Evolutionary conservation across 2,329 filamentous ascomycete genomes (phyloP), one percentile per base, ranked within the genome.

Genomic region (Lecanicillium sp.): DNA sequence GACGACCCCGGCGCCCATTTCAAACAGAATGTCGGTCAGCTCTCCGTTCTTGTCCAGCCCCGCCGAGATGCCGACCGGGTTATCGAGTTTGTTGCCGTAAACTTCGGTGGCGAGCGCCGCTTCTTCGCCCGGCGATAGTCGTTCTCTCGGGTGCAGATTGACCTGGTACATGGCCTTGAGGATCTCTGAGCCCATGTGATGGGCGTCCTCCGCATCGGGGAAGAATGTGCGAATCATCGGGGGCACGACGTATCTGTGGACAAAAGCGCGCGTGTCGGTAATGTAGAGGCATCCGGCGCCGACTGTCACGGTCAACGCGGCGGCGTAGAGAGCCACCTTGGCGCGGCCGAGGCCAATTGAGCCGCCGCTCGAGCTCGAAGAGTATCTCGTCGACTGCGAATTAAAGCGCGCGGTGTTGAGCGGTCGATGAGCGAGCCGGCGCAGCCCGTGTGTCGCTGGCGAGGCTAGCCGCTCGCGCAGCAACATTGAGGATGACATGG

Each of bases 11-110:
- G 90, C 81, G 22, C 92, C 92, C 3, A 96, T 67, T 7, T 81
- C 87, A 56, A 97, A 85, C 27, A 98, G 71, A 12, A 81, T 75
- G 52, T 90, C 84, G 2, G 89, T 85, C 39, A 97, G 81, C 45
- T 95, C 87, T 39, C 82, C 92, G 55, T 94, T 77, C 69, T 98
- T 97, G 68, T 97, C 92, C 31, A 98, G 79, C 9, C 92, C 92
- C 5, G 87, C 92, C n/a, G 87, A 94, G 46, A 94, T 95, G 41
- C 84, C 92, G 52, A 98, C 80, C 2, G 92, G 92, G 62, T 96
- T 97, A 52, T 76, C 70, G 33, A 98, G 65, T 4, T 67, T 72
- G 45, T 83, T 76, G 27, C 84, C 87, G 57, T 94, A 96, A 15
- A 97, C 81, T 11, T 66, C 58, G 13, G 57, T 51, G 15, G 56